Conservation (phyloP, 2,329 filamentous ascomycete species). For the Dothistroma pini region DNA sequence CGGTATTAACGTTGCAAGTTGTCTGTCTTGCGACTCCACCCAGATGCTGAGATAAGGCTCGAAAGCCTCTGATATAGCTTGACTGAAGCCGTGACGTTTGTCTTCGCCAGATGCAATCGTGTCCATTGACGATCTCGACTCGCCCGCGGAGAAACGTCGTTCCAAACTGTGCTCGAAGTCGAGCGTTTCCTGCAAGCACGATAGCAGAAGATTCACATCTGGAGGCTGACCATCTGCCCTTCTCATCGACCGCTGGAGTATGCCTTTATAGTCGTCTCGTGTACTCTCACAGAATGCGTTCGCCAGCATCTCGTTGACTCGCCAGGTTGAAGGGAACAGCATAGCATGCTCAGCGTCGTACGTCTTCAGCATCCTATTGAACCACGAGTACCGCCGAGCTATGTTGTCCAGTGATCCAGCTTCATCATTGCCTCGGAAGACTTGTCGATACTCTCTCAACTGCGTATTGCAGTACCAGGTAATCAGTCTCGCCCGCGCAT, state of each 20-base stretch:
- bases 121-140: conserved; percentile 74
- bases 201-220: conserved; percentile 84
- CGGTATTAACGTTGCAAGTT: conserved; percentile 77
- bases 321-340: conserved; percentile 86
- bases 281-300: conserved; percentile 95
- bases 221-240: conserved; percentile 71
- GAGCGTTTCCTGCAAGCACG: conserved; percentile 89
- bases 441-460: conserved; percentile 88
- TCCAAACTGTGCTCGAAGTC: conserved; percentile 95
- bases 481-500: conserved; percentile 74
- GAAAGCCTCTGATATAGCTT: conserved; percentile 92
- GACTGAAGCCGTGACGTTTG: conserved; percentile 72
- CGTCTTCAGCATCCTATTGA: conserved; percentile 89
- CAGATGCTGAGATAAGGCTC: conserved; percentile 95
- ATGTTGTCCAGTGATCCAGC: conserved; percentile 97
- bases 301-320: conserved; percentile 82
- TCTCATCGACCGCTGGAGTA: conserved; percentile 82
- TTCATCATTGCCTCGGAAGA: conserved; percentile 95
- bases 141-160: conserved; percentile 65
- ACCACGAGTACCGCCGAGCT: conserved; percentile 90
- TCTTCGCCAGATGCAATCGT: conserved; percentile 72
- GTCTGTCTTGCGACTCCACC: conserved; percentile 93
- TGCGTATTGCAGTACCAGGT: conserved; percentile 99
- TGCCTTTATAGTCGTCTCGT: conserved; percentile 89
- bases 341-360: conserved; percentile 89